Evolutionary conservation across 768 basidiomycete genomes (phyloP).

Genomic region (Rickenella mellea): DNA sequence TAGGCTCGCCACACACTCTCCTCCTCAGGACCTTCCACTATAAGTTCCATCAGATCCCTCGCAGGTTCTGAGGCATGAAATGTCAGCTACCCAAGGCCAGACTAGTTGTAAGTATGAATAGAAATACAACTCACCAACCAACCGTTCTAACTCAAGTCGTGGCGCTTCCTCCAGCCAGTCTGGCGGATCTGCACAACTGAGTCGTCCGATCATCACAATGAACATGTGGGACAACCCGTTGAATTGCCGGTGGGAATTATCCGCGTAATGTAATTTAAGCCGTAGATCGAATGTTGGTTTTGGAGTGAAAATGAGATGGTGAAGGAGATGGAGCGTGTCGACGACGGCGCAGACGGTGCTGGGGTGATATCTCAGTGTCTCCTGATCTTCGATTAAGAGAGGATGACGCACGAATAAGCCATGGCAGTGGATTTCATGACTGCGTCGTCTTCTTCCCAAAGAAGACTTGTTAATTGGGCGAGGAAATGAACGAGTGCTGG

Average conservation of each 20-base stretch:
- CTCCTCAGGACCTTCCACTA: slow-evolving; percentile 67
- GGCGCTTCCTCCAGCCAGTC: slow-evolving; percentile 40
- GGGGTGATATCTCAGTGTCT: slow-evolving; percentile 7
- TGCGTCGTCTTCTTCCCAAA: slow-evolving; percentile 59
- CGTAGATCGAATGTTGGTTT: slow-evolving; percentile 43
- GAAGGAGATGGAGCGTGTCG: slow-evolving; percentile 48
- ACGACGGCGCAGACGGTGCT: slow-evolving; percentile 45
- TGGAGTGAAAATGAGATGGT: slow-evolving; percentile 48
- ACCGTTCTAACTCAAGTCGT: slow-evolving; percentile 30
- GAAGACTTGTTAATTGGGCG: slow-evolving; percentile 36
- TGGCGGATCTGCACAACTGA: slow-evolving; percentile 61
- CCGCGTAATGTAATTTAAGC: slow-evolving; percentile 46
- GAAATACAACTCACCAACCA: slow-evolving; percentile 33
- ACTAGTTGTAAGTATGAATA: background rate
- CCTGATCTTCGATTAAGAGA: background rate
- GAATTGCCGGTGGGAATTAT: slow-evolving; percentile 43
- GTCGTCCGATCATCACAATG: slow-evolving; percentile 65
- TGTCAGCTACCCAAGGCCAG: slow-evolving; percentile 4
- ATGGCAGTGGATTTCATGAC: slow-evolving; percentile 26
- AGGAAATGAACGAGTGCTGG: slow-evolving; percentile 57
- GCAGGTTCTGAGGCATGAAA: slow-evolving; percentile 37
- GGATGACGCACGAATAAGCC: slow-evolving; percentile 25
- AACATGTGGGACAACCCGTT: slow-evolving; percentile 62
- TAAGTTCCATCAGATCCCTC: slow-evolving; percentile 49
- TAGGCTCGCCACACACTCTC: slow-evolving; percentile 57